These are phyloP conservation scores for Arctium minus DNA, from an alignment of 129 eudicot genomes.

Conservation along the genomic window DNA sequence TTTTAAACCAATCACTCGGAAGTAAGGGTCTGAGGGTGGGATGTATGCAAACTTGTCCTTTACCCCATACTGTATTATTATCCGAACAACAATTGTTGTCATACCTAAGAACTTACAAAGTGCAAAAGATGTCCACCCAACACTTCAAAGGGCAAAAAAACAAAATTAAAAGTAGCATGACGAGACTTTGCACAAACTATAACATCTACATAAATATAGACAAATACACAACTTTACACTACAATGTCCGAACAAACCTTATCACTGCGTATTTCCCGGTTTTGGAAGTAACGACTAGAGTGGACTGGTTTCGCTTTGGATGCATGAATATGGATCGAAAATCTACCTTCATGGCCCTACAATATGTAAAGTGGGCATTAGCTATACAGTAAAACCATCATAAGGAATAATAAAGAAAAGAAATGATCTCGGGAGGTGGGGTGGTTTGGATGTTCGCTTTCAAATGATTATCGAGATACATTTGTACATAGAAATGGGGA, in stretches of 20 bases:
- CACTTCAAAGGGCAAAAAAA: neutral
- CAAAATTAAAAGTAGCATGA: no score
- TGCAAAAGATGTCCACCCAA: neutral
- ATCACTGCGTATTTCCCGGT: constrained; percentile 84
- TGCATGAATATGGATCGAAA: constrained; percentile 91
- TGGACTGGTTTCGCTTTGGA: constrained; percentile 74
- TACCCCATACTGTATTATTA: neutral
- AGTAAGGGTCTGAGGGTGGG: neutral
- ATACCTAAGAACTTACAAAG: neutral
- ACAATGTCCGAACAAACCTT: constrained; percentile 46
- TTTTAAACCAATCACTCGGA: neutral
- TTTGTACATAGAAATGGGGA: neutral
- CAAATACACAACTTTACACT: neutral
- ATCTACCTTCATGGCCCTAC: constrained; percentile 94
- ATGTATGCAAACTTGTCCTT: neutral
- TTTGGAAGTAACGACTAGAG: constrained; percentile 71
- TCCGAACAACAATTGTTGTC: neutral
- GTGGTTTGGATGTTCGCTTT: no score
- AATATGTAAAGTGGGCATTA: neutral
- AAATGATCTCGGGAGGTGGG: no score
- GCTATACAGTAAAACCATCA: neutral
- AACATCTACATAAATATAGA: neutral
- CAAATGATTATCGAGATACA: neutral
- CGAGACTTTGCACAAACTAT: neutral
- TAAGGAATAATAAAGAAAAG: neutral